Evolutionary conservation across 1,284 basidiomycete species (phyloP).

Genomic region (Leccinum variabile): DNA sequence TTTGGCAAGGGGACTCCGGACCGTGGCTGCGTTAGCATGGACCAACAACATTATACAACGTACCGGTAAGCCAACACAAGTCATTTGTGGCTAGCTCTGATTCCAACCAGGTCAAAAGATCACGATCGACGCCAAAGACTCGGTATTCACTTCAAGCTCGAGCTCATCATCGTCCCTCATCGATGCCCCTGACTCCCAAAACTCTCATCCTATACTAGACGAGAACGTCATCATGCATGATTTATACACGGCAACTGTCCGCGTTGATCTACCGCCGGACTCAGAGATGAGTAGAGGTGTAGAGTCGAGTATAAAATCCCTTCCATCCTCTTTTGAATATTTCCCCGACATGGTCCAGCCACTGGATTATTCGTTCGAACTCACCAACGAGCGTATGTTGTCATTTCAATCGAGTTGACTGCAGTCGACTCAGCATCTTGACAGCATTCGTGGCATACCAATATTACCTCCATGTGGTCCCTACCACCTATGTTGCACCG

Average conservation of each 20-base stretch:
- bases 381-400: conserved; percentile 74
- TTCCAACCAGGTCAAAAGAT: conserved; percentile 16
- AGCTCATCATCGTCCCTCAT: background rate
- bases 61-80: conserved; percentile 1
- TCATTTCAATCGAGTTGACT: background rate
- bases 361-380: conserved; percentile 87
- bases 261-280: conserved; percentile 8
- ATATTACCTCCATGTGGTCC: conserved; percentile 94
- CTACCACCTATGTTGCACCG: conserved; percentile 86
- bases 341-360: conserved; percentile 97
- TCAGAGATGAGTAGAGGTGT: conserved; percentile 16
- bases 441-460: conserved; percentile 93
- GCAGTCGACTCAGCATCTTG: background rate
- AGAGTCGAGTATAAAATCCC: conserved; percentile 15
- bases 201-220: background rate
- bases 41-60: conserved; percentile 16
- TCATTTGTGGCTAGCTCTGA: conserved; percentile 3
- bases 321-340: conserved; percentile 41
- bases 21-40: conserved; percentile 1
- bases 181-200: conserved; percentile 1
- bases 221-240: conserved; percentile 13
- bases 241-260: conserved; percentile 15
- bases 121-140: conserved; percentile 14
- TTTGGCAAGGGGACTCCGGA: no score
- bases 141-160: conserved; percentile 6